Conservation (phyloP, 805 yeast species). For the Myxozyma udenii region DNA sequence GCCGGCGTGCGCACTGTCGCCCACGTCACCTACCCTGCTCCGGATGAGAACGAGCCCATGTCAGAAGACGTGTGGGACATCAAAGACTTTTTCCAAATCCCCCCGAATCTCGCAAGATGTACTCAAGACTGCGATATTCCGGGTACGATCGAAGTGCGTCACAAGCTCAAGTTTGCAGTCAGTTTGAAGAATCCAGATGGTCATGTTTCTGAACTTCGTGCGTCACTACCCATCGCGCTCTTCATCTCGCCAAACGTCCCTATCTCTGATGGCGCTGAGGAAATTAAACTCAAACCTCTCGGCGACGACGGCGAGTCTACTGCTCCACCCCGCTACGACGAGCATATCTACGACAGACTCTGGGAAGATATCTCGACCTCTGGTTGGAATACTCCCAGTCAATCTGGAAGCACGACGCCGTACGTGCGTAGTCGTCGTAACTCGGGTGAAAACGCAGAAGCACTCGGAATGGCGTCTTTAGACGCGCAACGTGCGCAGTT, state of each 20-base stretch:
- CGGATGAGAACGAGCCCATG: slow-evolving; percentile 33
- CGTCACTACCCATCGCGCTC: slow-evolving; percentile 76
- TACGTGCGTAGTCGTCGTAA: slow-evolving; percentile 38
- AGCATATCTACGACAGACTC: slow-evolving; percentile 74
- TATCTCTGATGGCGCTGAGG: slow-evolving; percentile 47
- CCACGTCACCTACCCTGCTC: slow-evolving; percentile 47
- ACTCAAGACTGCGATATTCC: slow-evolving; percentile 84
- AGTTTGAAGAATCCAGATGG: slow-evolving; percentile 85
- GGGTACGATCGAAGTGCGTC: slow-evolving; percentile 74
- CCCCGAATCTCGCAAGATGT: slow-evolving; percentile 67
- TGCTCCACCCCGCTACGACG: slow-evolving; percentile 85
- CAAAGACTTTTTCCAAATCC: slow-evolving; percentile 57
- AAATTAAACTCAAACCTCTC: slow-evolving; percentile 13
- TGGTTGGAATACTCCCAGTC: slow-evolving; percentile 39
- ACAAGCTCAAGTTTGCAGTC: slow-evolving; percentile 77
- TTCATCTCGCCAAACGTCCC: slow-evolving; percentile 83
- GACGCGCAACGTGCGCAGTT: slow-evolving; percentile 41
- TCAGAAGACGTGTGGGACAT: slow-evolving; percentile 71
- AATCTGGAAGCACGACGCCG: slow-evolving; percentile 43
- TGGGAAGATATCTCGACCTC: slow-evolving; percentile 60
- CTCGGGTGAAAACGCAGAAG: slow-evolving; percentile 34
- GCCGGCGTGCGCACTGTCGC: slow-evolving; percentile 66
- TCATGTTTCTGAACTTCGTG: slow-evolving; percentile 86
- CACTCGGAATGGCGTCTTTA: slow-evolving; percentile 33
- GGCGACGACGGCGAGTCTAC: slow-evolving; percentile 26